Evolutionary conservation across 2,329 filamentous ascomycete genomes (phyloP), one percentile per base, ranked within the genome.

Genomic region (Arachnopeziza araneosa): DNA sequence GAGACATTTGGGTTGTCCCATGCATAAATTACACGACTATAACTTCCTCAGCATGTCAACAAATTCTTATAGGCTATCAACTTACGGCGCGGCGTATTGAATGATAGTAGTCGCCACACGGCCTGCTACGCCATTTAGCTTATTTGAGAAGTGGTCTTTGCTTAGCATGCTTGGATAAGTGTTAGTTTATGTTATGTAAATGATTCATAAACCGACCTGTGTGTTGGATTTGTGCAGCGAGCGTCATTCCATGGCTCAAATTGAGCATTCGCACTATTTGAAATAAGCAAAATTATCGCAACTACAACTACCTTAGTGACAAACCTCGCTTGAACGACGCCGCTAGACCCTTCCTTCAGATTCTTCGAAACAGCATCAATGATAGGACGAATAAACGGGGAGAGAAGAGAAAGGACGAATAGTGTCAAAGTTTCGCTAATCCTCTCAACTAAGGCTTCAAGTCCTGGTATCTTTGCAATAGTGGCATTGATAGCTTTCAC

Each of bases 341-440:
- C 83, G 0, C 89, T 89, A 10, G 91, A 96, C 3, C 95, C 93
- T 24, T 88, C 83, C 76, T 98, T 96, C 24, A 99, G 80, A 36
- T 86, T 84, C 70, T 93, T 87, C 23, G 91, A 93, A 5, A 93
- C 91, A 57, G 89, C 85, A 56, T 88, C 89, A 74, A 99, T 97
- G 71, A 99, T 88, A 12, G 95, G 95, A 59, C 92, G 86, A 63
- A 99, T 83, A 74, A 96, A 98, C 0, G 95, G 95, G 0, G 95
- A 91, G 21, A 99, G 81, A 1, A 99, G 83, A 6, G 92, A 93
- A 63, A 99, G 83, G 55, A 99, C 85, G 72, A 98, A 98, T 7
- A 96, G 82, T 0, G 93, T 96, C 50, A 99, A 80, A 1, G 90
- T 93, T 77, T 99, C 95, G 59, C 89, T 91, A 69, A 99, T 96